phyloP scores from a whole-genome alignment of 2,329 filamentous ascomycete genomes.

The Epichloe glyceriae region DNA sequence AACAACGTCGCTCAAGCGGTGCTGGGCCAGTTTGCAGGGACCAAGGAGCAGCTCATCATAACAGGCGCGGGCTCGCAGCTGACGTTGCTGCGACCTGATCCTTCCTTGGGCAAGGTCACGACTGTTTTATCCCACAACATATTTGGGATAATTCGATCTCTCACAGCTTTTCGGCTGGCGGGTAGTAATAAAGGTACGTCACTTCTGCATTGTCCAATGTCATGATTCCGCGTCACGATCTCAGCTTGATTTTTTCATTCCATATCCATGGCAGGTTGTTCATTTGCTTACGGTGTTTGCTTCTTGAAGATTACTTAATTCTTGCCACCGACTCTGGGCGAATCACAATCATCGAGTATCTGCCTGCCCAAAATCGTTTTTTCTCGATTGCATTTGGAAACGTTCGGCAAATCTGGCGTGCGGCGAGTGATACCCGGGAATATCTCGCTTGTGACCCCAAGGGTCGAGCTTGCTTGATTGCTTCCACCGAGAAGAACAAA shows the following conservation, averaged over 20 bases:
- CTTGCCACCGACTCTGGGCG: slow-evolving; percentile 91
- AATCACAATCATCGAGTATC: slow-evolving; percentile 86
- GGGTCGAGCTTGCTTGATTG: slow-evolving; percentile 86
- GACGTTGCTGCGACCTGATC: slow-evolving; percentile 75
- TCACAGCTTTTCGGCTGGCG: slow-evolving; percentile 82
- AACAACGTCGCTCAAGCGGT: slow-evolving; percentile 83
- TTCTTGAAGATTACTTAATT: slow-evolving; percentile 74
- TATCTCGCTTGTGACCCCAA: slow-evolving; percentile 94
- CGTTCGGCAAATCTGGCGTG: slow-evolving; percentile 93
- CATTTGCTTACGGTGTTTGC: slow-evolving; percentile 13
- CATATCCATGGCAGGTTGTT: not conserved
- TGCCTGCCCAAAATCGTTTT: slow-evolving; percentile 82
- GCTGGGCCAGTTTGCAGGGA: slow-evolving; percentile 88
- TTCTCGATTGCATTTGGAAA: slow-evolving; percentile 83
- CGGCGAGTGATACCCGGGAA: slow-evolving; percentile 90
- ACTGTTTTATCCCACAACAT: slow-evolving; percentile 84
- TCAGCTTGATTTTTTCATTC: not conserved
- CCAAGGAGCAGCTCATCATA: slow-evolving; percentile 95
- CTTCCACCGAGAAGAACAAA: slow-evolving; percentile 97
- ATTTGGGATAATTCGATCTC: slow-evolving; percentile 85
- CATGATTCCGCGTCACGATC: slow-evolving; percentile 14
- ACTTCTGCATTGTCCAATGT: slow-evolving; percentile 21
- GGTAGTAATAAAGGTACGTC: slow-evolving; percentile 82
- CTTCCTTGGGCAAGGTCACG: slow-evolving; percentile 71
- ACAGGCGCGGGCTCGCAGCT: slow-evolving; percentile 85